phyloP scores from a whole-genome alignment of 169 alveolate genomes.

The Perkinsus olseni region DNA sequence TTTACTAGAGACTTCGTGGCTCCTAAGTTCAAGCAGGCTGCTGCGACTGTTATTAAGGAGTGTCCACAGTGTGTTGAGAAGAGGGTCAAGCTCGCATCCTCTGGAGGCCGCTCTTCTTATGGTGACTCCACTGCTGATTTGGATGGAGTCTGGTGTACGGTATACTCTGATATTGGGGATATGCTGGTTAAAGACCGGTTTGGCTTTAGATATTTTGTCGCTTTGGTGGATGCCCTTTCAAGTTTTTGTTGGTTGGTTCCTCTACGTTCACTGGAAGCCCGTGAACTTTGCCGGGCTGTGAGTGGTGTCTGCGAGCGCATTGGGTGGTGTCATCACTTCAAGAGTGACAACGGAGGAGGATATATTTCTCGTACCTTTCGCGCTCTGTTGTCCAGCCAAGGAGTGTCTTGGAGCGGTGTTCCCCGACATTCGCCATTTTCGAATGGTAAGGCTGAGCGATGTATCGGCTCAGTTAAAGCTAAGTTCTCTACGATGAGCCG shows the following conservation, averaged over 20 bases:
- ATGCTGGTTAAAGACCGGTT: background rate
- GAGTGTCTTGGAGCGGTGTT: background rate
- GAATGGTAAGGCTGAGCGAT: background rate
- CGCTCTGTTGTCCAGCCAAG: background rate
- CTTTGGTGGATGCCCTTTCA: background rate
- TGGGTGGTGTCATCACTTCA: background rate
- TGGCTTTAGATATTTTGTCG: background rate
- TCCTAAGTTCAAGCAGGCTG: background rate
- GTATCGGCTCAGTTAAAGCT: background rate
- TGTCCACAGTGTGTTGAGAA: background rate
- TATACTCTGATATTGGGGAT: background rate
- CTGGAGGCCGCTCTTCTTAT: background rate
- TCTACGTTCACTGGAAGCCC: background rate
- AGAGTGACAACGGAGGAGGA: background rate
- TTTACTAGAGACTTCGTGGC: background rate
- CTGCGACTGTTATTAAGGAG: background rate
- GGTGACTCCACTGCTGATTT: background rate
- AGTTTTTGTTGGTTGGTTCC: background rate
- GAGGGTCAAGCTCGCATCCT: background rate
- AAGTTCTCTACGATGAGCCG: background rate
- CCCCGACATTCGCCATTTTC: background rate
- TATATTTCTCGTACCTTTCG: background rate
- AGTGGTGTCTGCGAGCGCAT: background rate
- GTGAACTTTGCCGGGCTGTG: background rate
- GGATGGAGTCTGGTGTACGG: background rate